Conservation (phyloP, 148 eudicot species). For the Silene latifolia region DNA sequence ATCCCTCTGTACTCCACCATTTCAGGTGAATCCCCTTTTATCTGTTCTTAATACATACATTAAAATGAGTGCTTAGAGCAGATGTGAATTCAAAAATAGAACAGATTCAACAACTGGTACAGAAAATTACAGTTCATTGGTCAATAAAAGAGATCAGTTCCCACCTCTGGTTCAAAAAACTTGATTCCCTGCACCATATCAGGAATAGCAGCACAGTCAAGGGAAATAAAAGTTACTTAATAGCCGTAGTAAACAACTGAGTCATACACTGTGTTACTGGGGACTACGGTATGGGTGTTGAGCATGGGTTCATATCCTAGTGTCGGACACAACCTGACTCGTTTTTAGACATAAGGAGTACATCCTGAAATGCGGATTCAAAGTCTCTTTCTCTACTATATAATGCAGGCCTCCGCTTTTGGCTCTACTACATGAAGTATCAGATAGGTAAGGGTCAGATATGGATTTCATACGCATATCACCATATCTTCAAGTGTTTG, state of each 20-base stretch:
- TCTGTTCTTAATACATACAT: slow-evolving; percentile 47
- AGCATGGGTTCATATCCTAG: neutral
- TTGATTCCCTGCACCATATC: slow-evolving; percentile 75
- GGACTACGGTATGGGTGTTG: neutral
- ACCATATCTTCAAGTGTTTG: neutral
- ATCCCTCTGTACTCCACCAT: slow-evolving; percentile 88
- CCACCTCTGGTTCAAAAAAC: slow-evolving; percentile 99
- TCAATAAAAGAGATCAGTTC: slow-evolving; percentile 29
- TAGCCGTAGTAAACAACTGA: neutral
- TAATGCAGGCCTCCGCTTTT: too few relatives aligned
- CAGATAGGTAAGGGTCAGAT: neutral
- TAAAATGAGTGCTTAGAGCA: slow-evolving; percentile 18
- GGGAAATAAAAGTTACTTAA: neutral
- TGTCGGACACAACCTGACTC: neutral
- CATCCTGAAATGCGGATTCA: too few relatives aligned
- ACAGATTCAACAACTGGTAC: neutral
- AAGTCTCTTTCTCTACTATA: too few relatives aligned
- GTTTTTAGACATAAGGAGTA: too few relatives aligned
- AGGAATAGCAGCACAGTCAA: slow-evolving; percentile 21
- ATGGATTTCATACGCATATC: too few relatives aligned
- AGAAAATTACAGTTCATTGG: slow-evolving; percentile 10
- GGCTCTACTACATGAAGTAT: too few relatives aligned
- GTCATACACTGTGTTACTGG: neutral
- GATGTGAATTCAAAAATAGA: neutral
- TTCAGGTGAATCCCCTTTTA: slow-evolving; percentile 97